Evolutionary conservation across 768 basidiomycete genomes (phyloP), one percentile per base, ranked within the genome.

Genomic region (Sporobolomyces pararoseus): DNA sequence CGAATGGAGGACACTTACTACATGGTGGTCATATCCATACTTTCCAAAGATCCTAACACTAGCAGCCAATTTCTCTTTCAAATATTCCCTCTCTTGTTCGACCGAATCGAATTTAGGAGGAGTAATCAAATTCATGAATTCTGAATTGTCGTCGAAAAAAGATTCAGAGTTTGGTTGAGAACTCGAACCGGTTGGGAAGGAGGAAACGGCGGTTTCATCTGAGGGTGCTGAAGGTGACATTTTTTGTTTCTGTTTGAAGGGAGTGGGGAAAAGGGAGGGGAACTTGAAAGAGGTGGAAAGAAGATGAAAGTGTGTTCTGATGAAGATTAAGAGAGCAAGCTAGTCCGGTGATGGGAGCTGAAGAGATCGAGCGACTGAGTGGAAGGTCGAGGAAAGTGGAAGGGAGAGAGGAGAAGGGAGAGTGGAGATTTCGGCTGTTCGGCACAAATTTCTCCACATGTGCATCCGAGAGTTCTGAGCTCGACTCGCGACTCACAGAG

Each of bases 31-130:
- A 31, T 67, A 59, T 6, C 62, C 65, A 14, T 42, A 25, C 39
- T 73, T 52, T 32, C 57, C 72, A 62, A 73, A 73, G 68, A 73
- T 70, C 12, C 72, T 35, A 35, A 66, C 34, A 0, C 61, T 58
- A 6, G 65, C 66, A 2, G 60, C 71, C 21, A 66, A 44, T 25
- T 64, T 53, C 25, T 46, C 57, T 59, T 72, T 72, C 35, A 72
- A 32, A 37, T 63, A 68, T 31, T 23, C 25, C 23, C 63, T 44
- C 63, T 72, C 71, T 23, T 42, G 34, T 4, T 68, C 71, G 52
- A 68, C 47, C 9, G 25, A 6, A 17, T 42, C 37, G 42, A 65
- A 68, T 19, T 53, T 65, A 5, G 71, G 71, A 21, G 71, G 63
- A n/a, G 49, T 47, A 9, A 52, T 35, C 25, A 72, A 59, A 2